Evolutionary conservation across 306 rosid species (phyloP).

Genomic region (Macrotyloma uniflorum): DNA sequence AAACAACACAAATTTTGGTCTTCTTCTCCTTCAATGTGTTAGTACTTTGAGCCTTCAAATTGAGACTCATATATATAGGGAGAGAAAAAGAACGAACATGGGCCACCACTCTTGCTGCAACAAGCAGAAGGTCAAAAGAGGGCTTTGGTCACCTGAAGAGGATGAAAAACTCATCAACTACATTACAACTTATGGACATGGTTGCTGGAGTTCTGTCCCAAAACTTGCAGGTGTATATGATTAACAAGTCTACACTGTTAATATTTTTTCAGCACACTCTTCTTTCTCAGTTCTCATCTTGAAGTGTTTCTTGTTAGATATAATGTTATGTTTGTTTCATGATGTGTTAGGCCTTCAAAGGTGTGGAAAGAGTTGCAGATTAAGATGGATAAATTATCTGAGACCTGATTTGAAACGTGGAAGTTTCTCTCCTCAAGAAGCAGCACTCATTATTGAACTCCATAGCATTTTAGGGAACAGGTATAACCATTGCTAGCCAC

Average conservation of each 20-base stretch:
- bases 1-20: constrained; percentile 26
- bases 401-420: constrained; percentile 98
- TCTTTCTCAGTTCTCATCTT: not conserved
- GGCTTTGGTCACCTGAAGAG: constrained; percentile 97
- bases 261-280: not conserved
- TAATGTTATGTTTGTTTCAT: not conserved
- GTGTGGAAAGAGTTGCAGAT: constrained; percentile 96
- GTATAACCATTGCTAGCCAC: constrained; percentile 45
- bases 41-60: not conserved
- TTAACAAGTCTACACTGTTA: not conserved
- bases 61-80: not conserved
- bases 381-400: constrained; percentile 95
- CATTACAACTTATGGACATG: constrained; percentile 87
- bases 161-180: constrained; percentile 93
- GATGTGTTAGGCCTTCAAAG: constrained; percentile 67
- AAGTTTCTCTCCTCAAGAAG: constrained; percentile 93
- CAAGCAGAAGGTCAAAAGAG: constrained; percentile 97
- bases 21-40: constrained; percentile 6
- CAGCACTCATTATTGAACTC: constrained; percentile 81
- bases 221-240: constrained; percentile 73
- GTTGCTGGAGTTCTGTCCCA: constrained; percentile 98
- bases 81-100: constrained; percentile 43
- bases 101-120: constrained; percentile 96
- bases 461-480: constrained; percentile 93
- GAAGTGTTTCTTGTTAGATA: not conserved